A percentile compares a stretch with the other conserved stretches of the same genome.
Conservation (phyloP, 345 rosid genomes). For the Sisymbrium altissimum region DNA sequence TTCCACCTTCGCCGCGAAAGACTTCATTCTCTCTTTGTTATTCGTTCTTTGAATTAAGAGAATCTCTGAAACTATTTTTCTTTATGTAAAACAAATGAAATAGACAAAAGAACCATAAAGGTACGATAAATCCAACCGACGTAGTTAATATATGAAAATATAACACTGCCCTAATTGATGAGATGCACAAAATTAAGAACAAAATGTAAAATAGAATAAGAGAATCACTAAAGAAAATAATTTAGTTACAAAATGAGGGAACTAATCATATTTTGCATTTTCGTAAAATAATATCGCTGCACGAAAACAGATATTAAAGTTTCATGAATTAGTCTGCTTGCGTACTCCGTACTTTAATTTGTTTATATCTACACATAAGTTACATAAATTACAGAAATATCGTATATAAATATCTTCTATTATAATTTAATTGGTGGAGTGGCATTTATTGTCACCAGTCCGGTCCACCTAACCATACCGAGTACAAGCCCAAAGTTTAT, state of each 20-base stretch:
- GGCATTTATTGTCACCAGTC: slow-evolving; percentile 22
- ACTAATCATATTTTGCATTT: not conserved
- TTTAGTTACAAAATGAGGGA: not conserved
- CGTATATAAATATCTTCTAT: not conserved
- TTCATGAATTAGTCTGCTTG: slow-evolving; percentile 1
- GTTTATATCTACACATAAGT: not conserved
- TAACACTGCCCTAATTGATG: not conserved
- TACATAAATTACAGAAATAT: too few species aligned
- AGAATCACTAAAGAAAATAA: not conserved
- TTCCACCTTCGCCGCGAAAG: slow-evolving; percentile 67
- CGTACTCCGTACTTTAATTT: slow-evolving; percentile 3
- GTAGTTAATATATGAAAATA: not conserved
- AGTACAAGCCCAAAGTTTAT: not conserved
- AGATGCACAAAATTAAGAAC: not conserved
- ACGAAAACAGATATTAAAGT: not conserved
- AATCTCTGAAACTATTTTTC: not conserved
- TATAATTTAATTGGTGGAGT: not conserved
- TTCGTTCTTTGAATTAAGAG: not conserved
- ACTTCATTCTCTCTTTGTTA: slow-evolving; percentile 43
- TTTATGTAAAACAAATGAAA: not conserved
- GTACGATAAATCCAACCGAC: not conserved
- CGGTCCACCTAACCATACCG: slow-evolving; percentile 20
- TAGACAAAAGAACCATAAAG: not conserved
- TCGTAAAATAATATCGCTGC: not conserved
- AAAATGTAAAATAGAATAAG: not conserved